Evolutionary conservation across 2,329 filamentous ascomycete genomes (phyloP).

Genomic region (Hypocreales sp.): DNA sequence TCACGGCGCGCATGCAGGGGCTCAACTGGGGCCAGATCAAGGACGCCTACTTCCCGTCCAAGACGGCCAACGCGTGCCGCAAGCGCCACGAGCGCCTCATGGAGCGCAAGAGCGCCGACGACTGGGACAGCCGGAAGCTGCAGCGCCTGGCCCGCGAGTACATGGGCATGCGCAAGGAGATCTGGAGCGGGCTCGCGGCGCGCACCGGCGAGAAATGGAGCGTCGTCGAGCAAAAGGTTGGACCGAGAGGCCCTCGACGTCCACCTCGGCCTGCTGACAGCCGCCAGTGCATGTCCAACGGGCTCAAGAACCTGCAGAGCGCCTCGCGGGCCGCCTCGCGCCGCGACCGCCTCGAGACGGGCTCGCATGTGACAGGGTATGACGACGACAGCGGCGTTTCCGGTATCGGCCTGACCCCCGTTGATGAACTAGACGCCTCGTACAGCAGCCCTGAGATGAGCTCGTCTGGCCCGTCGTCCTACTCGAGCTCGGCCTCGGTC

Average conservation of each 20-base stretch:
- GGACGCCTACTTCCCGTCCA: slow-evolving; percentile 57
- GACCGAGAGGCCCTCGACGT: too few relatives aligned
- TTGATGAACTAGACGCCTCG: slow-evolving; percentile 42
- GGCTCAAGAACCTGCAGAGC: slow-evolving; percentile 65
- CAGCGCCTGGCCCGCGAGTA: slow-evolving; percentile 65
- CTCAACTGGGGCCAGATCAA: slow-evolving; percentile 79
- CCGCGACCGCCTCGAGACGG: slow-evolving; percentile 42
- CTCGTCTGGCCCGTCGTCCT: slow-evolving; percentile 11
- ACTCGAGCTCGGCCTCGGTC: slow-evolving; percentile 6
- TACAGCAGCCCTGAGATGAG: slow-evolving; percentile 39
- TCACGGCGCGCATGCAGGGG: slow-evolving; percentile 55
- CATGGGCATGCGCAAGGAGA: slow-evolving; percentile 63
- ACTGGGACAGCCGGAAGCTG: slow-evolving; percentile 65
- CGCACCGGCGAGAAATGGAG: slow-evolving; percentile 72
- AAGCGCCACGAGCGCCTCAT: slow-evolving; percentile 78
- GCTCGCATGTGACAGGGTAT: slow-evolving; percentile 27
- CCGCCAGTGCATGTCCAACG: slow-evolving; percentile 69
- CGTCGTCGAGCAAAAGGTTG: slow-evolving; percentile 47
- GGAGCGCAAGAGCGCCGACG: slow-evolving; percentile 57
- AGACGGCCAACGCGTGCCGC: slow-evolving; percentile 71
- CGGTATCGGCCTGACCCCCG: slow-evolving; percentile 40
- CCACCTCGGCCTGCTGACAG: too few relatives aligned
- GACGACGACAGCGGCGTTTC: slow-evolving; percentile 60
- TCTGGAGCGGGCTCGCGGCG: slow-evolving; percentile 64
- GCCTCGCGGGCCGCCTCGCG: slow-evolving; percentile 49